Evolutionary conservation across 352 stramenopile genomes (phyloP), one percentile per base, ranked within the genome.

Genomic region (Blastocystis sp.): DNA sequence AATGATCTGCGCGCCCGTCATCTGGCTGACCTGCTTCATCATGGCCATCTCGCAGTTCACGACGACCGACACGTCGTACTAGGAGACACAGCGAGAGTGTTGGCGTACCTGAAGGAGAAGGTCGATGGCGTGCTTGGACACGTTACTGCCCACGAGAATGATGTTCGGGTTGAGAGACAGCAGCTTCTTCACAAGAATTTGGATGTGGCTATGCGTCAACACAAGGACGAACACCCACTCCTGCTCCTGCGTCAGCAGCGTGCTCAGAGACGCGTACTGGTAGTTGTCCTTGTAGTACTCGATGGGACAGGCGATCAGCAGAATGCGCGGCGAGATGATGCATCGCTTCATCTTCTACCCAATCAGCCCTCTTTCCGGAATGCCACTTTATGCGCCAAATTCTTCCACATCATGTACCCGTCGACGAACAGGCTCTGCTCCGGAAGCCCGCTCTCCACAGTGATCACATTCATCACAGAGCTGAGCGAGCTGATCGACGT

Each of bases 161-260:
- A 85, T 24, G 41, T 69, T 41, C 1, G 74, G 74, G 45, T 26
- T 41, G 3, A 85, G 41, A 21, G 51, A 39, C 33, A 85, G 31
- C 16, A 85, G 63, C 51, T 85, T 85, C 33, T 85, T 85, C 59
- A 85, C 74, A 21, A 85, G 63, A 24, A 85, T 85, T 51, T 85
- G 74, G 37, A 85, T 85, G 55, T 85, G 74, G 39, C 74, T 85
- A 67, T 1, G 0, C 19, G 24, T 66, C 50, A 85, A 59, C 1
- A 24, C 2, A 16, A 9, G 21, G 13, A 6, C 24, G n/a, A 37
- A 33, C 37, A 12, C 45, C 9, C 65, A 85, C 74, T 85, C 74
- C 29, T 66, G 41, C 45, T 85, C 74, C 51, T 85, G 74, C 41
- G 74, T 66, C 0, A 85, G 29, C 19, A 85, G 31, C n/a, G 74